phyloP scores from a whole-genome alignment of 2,329 filamentous ascomycete species.

The Basipetospora chlamydospora region DNA sequence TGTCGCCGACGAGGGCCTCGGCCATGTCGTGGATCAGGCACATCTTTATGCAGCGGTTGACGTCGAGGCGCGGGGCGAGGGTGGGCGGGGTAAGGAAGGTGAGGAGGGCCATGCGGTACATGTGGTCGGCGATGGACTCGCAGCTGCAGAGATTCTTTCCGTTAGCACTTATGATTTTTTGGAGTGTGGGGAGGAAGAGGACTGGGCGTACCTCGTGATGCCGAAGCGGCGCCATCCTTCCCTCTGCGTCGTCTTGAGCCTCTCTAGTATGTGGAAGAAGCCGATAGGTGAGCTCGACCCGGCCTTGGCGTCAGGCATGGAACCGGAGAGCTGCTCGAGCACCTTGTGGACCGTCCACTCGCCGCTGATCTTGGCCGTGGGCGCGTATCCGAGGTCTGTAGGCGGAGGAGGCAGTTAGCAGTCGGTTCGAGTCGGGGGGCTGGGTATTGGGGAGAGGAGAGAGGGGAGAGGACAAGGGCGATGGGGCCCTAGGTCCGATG shows the following conservation, averaged over 20 bases:
- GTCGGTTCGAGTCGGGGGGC: no score
- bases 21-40: slow-evolving; percentile 96
- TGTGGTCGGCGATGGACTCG: slow-evolving; percentile 94
- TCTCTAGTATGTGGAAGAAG: slow-evolving; percentile 90
- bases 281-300: slow-evolving; percentile 61
- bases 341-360: slow-evolving; percentile 13
- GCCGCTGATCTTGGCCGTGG: slow-evolving; percentile 11
- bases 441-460: no score
- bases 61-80: slow-evolving; percentile 57
- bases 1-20: slow-evolving; percentile 86
- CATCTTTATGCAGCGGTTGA: slow-evolving; percentile 83
- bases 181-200: neutral
- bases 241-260: slow-evolving; percentile 88
- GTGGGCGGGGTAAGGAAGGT: slow-evolving; percentile 77
- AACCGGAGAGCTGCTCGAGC: slow-evolving; percentile 8
- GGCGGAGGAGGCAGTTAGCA: no score
- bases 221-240: slow-evolving; percentile 91
- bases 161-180: no score
- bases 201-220: slow-evolving; percentile 38
- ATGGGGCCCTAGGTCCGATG: no score
- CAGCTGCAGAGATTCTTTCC: no score
- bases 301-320: slow-evolving; percentile 30
- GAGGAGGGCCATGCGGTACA: slow-evolving; percentile 98
- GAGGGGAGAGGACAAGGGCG: no score
- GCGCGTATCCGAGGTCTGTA: slow-evolving; percentile 13